Evolutionary conservation across 768 basidiomycete species (phyloP).

Genomic region (Lentinula sp.): DNA sequence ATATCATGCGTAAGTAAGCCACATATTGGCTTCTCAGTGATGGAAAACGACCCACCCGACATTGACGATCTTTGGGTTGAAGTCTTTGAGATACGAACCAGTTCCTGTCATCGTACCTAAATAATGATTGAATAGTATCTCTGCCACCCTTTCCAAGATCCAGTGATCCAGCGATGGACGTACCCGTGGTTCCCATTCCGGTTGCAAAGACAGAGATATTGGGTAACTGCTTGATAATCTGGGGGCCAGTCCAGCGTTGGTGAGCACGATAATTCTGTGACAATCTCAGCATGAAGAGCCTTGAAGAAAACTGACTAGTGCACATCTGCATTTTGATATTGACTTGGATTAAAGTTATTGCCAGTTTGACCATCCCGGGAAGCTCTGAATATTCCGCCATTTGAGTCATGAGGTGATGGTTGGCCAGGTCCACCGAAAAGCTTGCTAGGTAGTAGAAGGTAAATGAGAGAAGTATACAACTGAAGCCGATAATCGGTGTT

Average conservation of each 20-base stretch:
- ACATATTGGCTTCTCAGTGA: not conserved
- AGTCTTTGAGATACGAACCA: slow-evolving; percentile 16
- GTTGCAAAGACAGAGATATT: slow-evolving; percentile 17
- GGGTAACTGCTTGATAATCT: slow-evolving; percentile 18
- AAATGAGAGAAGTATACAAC: not conserved
- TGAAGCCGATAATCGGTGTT: not conserved
- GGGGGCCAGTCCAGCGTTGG: slow-evolving; percentile 20
- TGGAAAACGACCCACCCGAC: slow-evolving; percentile 10
- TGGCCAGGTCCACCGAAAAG: slow-evolving; percentile 17
- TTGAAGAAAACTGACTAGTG: not conserved
- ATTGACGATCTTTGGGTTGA: slow-evolving; percentile 12
- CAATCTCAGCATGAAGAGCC: not conserved
- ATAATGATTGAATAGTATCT: not conserved
- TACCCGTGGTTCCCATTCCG: slow-evolving; percentile 17
- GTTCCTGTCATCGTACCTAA: slow-evolving; percentile 20
- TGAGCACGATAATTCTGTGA: slow-evolving; percentile 17
- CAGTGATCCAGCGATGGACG: not conserved
- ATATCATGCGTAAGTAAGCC: not conserved
- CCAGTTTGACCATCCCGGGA: slow-evolving; percentile 10
- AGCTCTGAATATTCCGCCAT: slow-evolving; percentile 17
- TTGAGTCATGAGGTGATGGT: slow-evolving; percentile 15
- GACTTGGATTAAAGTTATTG: slow-evolving; percentile 15
- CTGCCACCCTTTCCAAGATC: not conserved
- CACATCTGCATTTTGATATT: slow-evolving; percentile 16
- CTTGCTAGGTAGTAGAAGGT: slow-evolving; percentile 9